phyloP scores from a whole-genome alignment of 1,284 basidiomycete species.

The Grifola frondosa region DNA sequence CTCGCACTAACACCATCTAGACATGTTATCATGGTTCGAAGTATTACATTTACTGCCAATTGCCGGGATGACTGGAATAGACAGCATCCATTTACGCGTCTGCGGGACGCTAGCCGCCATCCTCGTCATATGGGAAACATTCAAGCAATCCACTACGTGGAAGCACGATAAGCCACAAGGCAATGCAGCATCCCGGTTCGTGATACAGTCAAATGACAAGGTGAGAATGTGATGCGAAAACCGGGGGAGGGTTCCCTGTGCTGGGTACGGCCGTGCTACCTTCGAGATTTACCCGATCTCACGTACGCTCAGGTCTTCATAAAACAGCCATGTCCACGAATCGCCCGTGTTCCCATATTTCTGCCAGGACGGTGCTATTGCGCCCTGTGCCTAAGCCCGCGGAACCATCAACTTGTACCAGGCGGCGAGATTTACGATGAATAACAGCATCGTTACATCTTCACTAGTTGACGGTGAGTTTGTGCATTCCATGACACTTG shows the following conservation, averaged over 20 bases:
- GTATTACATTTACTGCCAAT: no score
- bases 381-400: conserved; percentile 4
- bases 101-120: no score
- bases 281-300: conserved; percentile 33
- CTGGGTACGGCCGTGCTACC: conserved; percentile 21
- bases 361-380: conserved; percentile 9
- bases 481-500: conserved; percentile 2
- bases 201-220: conserved; percentile 28
- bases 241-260: conserved; percentile 16
- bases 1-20: conserved; percentile 4
- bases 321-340: conserved; percentile 18
- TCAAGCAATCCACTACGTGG: conserved; percentile 18
- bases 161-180: conserved; percentile 15
- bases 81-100: no score
- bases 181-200: conserved; percentile 13
- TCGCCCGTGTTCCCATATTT: conserved; percentile 12
- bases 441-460: no score
- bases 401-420: no score
- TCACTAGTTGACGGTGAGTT: neutral
- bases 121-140: conserved; percentile 18
- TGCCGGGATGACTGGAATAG: no score
- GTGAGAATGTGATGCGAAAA: conserved; percentile 25
- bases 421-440: no score
- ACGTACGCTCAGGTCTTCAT: conserved; percentile 19
- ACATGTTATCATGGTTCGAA: no score